Conservation (phyloP, 352 stramenopile species). For the Thalassiosira hispida region DNA sequence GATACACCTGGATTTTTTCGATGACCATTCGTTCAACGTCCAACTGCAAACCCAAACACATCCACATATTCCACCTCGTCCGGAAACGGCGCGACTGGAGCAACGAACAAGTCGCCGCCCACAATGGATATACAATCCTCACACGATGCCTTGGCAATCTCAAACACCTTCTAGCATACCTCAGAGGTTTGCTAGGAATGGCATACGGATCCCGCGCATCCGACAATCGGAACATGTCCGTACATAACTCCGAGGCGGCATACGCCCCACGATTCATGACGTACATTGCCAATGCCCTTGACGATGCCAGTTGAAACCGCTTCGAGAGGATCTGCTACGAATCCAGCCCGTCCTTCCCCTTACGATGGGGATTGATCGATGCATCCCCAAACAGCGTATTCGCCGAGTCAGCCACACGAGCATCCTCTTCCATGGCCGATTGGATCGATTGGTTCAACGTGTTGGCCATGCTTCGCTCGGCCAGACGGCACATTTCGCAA, state of each 20-base stretch:
- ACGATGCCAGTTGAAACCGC: conserved; percentile 72
- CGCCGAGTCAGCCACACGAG: conserved; percentile 45
- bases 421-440: conserved; percentile 53
- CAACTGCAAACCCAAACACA: conserved; percentile 67
- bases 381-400: conserved; percentile 46
- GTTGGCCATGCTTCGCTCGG: conserved; percentile 66
- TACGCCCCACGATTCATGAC: conserved; percentile 59
- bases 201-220: conserved; percentile 58
- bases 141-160: conserved; percentile 59
- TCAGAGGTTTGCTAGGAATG: conserved; percentile 45
- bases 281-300: conserved; percentile 66
- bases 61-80: conserved; percentile 57
- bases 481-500: conserved; percentile 77
- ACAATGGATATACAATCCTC: conserved; percentile 76
- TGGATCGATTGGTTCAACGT: conserved; percentile 79
- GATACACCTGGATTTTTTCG: conserved; percentile 70
- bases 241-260: conserved; percentile 53
- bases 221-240: conserved; percentile 40
- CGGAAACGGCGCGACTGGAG: conserved; percentile 61
- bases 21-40: conserved; percentile 85
- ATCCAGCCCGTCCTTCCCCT: conserved; percentile 49
- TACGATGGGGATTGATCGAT: conserved; percentile 52
- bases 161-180: conserved; percentile 54
- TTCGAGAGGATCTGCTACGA: conserved; percentile 42
- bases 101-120: conserved; percentile 62